Conservation (phyloP, 306 rosid species). For the Ormosia semicastrata region DNA sequence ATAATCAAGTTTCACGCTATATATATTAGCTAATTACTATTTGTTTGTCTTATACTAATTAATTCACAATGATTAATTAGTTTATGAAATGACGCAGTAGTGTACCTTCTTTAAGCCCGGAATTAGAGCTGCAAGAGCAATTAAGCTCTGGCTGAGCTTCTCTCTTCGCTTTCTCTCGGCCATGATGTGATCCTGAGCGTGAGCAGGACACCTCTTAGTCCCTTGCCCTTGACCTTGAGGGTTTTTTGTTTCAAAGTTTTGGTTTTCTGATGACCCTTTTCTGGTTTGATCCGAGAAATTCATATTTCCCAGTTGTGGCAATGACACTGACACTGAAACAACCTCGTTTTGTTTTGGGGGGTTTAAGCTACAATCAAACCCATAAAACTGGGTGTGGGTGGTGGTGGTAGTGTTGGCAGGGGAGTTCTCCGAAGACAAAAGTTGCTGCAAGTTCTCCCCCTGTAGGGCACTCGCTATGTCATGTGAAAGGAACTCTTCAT, state of each 20-base stretch:
- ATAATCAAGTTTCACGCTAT: not conserved
- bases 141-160: constrained; percentile 67
- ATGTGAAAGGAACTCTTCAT: constrained; percentile 18
- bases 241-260: not conserved
- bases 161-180: constrained; percentile 84
- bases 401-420: not conserved
- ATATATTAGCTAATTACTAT: too few relatives aligned
- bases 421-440: constrained; percentile 42
- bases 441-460: constrained; percentile 28
- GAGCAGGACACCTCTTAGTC: constrained; percentile 23
- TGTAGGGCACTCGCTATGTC: constrained; percentile 28
- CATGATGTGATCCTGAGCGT: constrained; percentile 66
- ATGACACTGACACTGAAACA: not conserved
- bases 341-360: constrained; percentile 36
- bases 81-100: not conserved
- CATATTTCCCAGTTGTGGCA: constrained; percentile 2
- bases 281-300: not conserved
- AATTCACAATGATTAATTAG: not conserved
- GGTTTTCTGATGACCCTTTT: not conserved
- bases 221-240: not conserved
- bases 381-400: not conserved
- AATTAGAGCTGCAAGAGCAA: constrained; percentile 70
- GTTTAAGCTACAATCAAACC: constrained; percentile 16
- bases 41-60: not conserved
- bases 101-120: constrained; percentile 79